Evolutionary conservation across 331 rosid genomes (phyloP), one percentile per base, ranked within the genome.

Genomic region (Ulmus americana): DNA sequence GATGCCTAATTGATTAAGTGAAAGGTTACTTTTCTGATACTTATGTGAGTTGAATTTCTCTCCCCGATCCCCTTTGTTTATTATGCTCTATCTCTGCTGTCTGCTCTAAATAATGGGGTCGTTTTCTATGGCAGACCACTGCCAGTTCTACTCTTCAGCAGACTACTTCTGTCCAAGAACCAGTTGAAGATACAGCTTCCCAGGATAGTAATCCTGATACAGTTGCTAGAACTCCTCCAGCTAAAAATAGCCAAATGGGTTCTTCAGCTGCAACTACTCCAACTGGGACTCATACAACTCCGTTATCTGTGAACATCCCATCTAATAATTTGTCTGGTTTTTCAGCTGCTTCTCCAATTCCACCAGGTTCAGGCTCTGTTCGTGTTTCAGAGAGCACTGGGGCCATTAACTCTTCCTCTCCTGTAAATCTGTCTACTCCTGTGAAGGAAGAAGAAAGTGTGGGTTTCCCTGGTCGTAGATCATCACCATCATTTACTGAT

Each of bases 401-500:
- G 66, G 75, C 80, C 70, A 53, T 68, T 54, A 78, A 57, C 73
- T 70, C 78, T 65, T 64, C 85, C 48, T 73, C 95, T 70, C 79
- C 95, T 68, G 79, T 66, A 60, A 83, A 77, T 68, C 77, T 80
- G 70, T 76, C 92, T 63, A 15, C 74, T 70, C 67, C 99, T 57
- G 54, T 80, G 43, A 90, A 84, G 79, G 99, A 94, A 74, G 98
- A 90, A 69, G 99, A 91, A 44, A 47, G 64, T 65, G 70, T 77
- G 73, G 82, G 72, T 81, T 82, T 89, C 73, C 95, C 95, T 60
- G 84, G 81, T 64, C 87, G 73, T 60, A 94, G 89, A 78, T 78
- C 83, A 65, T 87, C 99, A 75, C 99, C 99, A 39, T 87, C 95
- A 0, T 90, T 87, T 73, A 65, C 95, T 57, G 98, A 92, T 70